These are phyloP conservation scores for Tuber microsphaerosporum DNA, from an alignment of 495 filamentous ascomycete genomes.

Conservation along the genomic window DNA sequence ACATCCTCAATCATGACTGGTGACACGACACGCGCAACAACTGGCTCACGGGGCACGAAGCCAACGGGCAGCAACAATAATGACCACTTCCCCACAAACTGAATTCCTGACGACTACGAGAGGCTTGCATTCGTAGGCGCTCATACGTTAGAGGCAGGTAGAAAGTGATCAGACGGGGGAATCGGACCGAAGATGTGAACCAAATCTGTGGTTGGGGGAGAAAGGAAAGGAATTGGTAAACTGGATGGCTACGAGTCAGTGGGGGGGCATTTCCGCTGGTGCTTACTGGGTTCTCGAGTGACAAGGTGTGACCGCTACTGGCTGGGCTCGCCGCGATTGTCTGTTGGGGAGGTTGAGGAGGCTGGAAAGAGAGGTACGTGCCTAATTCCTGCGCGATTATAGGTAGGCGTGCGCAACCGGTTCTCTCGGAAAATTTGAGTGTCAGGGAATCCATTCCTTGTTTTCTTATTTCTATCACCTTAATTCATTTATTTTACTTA, in stretches of 20 bases:
- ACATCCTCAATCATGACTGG: neutral
- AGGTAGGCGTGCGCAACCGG: neutral
- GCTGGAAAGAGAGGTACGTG: neutral
- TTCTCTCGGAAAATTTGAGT: neutral
- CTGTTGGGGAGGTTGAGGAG: neutral
- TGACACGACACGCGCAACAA: neutral
- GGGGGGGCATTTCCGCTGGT: neutral
- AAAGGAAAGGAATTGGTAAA: neutral
- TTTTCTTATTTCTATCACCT: neutral
- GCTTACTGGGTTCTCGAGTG: neutral
- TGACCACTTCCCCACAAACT: neutral
- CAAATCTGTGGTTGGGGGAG: neutral
- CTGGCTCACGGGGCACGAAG: neutral
- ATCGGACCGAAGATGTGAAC: neutral
- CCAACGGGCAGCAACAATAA: neutral
- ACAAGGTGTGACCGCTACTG: neutral
- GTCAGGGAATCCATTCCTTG: neutral
- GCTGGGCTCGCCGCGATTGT: neutral
- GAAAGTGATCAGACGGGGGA: slow-evolving; percentile 1
- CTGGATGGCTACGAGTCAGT: neutral
- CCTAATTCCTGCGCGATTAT: neutral
- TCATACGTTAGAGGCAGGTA: neutral
- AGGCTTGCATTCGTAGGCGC: neutral
- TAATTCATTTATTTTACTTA: neutral
- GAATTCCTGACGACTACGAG: neutral